Conservation (phyloP, 2,329 filamentous ascomycete species). For the Tolypocladium endophyticum region DNA sequence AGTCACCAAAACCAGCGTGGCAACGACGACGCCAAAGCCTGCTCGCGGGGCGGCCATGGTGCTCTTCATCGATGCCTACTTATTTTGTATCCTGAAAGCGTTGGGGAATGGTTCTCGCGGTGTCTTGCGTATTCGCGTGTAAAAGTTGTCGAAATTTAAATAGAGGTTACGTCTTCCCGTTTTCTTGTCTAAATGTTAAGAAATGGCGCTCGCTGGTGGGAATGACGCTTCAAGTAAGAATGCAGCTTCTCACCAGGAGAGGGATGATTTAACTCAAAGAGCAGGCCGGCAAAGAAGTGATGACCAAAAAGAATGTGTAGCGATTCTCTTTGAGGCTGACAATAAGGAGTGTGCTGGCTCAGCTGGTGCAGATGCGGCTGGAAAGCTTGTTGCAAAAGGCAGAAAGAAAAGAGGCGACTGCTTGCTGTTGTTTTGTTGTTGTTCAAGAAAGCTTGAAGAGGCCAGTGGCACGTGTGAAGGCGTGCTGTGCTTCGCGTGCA, state of each 20-base stretch:
- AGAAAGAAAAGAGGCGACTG: neutral
- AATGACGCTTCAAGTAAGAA: neutral
- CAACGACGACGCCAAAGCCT: constrained; percentile 8
- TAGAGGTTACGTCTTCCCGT: neutral
- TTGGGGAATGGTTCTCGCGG: neutral
- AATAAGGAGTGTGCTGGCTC: neutral
- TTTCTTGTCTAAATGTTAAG: neutral
- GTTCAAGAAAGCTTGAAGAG: neutral
- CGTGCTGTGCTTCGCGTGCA: neutral
- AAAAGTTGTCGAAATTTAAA: neutral
- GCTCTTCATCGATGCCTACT: neutral
- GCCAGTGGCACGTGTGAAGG: neutral
- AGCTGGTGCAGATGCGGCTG: neutral
- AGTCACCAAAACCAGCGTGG: constrained; percentile 18
- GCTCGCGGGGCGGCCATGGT: constrained; percentile 11
- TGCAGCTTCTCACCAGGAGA: neutral
- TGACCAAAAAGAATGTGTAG: neutral
- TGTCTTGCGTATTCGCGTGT: neutral
- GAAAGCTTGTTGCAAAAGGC: neutral
- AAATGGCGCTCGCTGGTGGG: neutral
- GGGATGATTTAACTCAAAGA: neutral
- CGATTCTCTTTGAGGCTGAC: neutral
- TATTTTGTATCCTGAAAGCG: constrained; percentile 5
- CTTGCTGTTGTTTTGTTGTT: neutral
- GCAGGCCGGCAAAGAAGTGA: neutral